A percentile compares a stretch with the other conserved stretches of the same genome.
phyloP scores from a whole-genome alignment of 2,329 filamentous ascomycete genomes.

The Trichoderma sp. region DNA sequence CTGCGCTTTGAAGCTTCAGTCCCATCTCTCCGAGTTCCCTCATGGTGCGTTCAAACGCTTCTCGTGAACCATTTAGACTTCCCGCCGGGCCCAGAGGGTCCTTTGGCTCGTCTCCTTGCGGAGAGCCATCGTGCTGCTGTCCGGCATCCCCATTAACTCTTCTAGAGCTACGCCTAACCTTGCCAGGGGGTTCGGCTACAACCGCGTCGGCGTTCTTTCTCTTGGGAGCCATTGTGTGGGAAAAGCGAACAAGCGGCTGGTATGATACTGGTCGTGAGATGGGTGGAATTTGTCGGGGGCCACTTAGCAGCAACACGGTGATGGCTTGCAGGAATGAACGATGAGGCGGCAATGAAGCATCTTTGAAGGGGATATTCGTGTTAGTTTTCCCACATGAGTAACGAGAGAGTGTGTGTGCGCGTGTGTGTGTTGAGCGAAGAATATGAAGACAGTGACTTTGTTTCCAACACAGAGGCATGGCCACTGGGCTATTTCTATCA shows the following conservation, averaged over 20 bases:
- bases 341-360: not conserved
- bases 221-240: conserved; percentile 37
- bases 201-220: conserved; percentile 33
- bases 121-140: conserved; percentile 5
- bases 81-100: not conserved
- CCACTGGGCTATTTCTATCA: not conserved
- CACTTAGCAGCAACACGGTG: not conserved
- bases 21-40: conserved; percentile 51
- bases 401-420: not conserved
- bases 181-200: conserved; percentile 24
- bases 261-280: not conserved
- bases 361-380: not conserved
- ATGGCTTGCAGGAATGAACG: not conserved
- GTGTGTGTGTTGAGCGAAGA: not conserved
- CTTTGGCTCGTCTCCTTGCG: not conserved
- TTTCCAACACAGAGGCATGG: not conserved
- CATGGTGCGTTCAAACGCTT: conserved; percentile 40
- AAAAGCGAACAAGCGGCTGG: not conserved
- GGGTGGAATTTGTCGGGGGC: not conserved
- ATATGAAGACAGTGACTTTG: not conserved
- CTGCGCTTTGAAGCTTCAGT: conserved; percentile 40
- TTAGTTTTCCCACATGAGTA: not conserved
- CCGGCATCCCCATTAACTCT: conserved; percentile 22
- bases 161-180: conserved; percentile 29
- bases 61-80: conserved; percentile 5